These are phyloP conservation scores for Penicillium crystallinum DNA, from an alignment of 495 filamentous ascomycete species.

Conservation along the genomic window DNA sequence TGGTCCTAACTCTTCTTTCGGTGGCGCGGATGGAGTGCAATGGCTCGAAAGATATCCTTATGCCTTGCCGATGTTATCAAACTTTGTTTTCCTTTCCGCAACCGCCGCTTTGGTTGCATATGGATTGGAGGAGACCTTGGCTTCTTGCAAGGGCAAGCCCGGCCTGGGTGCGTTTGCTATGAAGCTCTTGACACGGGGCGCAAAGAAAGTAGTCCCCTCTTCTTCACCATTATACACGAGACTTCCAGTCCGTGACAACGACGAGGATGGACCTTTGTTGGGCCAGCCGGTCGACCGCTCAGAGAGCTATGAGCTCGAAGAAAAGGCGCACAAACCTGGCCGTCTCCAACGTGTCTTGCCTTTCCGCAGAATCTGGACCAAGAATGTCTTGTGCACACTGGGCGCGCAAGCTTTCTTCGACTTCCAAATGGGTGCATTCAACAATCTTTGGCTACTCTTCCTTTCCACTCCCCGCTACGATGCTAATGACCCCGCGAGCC, in stretches of 20 bases:
- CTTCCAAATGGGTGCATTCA: constrained; percentile 75
- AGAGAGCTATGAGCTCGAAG: constrained; percentile 40
- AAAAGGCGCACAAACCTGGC: constrained; percentile 28
- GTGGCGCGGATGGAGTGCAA: constrained; percentile 48
- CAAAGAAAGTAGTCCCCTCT: constrained; percentile 25
- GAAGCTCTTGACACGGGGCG: constrained; percentile 26
- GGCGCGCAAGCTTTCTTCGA: constrained; percentile 64
- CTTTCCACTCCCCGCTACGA: constrained; percentile 74
- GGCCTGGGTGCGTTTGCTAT: constrained; percentile 33
- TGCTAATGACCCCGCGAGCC: constrained; percentile 36
- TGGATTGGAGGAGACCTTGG: constrained; percentile 60
- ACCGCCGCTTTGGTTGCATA: constrained; percentile 51
- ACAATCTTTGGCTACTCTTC: constrained; percentile 79
- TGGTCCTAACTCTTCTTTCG: constrained; percentile 49
- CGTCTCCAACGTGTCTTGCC: constrained; percentile 44
- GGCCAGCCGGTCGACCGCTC: constrained; percentile 17
- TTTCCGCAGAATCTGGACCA: constrained; percentile 73
- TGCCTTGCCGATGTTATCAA: constrained; percentile 69
- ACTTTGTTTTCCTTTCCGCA: constrained; percentile 59
- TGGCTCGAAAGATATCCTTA: constrained; percentile 71
- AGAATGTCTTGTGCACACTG: constrained; percentile 66
- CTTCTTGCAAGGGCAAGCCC: constrained; percentile 43
- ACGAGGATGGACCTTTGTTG: constrained; percentile 34
- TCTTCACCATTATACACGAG: constrained; percentile 35
- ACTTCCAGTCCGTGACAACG: constrained; percentile 34